Conservation (phyloP, 805 yeast species). For the Candida sithepensis region DNA sequence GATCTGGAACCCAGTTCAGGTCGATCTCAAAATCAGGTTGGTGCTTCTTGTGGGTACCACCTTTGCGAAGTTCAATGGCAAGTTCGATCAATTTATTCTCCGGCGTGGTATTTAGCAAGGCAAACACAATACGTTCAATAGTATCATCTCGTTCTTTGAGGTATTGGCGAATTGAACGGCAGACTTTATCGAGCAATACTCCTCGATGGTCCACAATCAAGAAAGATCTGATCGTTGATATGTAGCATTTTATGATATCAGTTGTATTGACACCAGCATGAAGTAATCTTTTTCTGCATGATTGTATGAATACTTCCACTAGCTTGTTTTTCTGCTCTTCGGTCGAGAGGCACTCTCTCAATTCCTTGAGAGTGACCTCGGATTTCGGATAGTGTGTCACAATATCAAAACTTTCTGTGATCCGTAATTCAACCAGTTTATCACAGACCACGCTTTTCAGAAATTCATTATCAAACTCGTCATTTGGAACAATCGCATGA, state of each 20-base stretch:
- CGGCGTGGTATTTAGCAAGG: slow-evolving; percentile 50
- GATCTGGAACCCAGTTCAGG: slow-evolving; percentile 77
- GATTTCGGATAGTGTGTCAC: slow-evolving; percentile 53
- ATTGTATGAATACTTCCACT: slow-evolving; percentile 45
- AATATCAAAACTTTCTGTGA: slow-evolving; percentile 55
- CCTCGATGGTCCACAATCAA: slow-evolving; percentile 82
- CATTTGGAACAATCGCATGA: slow-evolving; percentile 12
- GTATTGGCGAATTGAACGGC: slow-evolving; percentile 70
- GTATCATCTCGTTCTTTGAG: slow-evolving; percentile 74
- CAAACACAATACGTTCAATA: slow-evolving; percentile 63
- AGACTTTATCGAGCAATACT: slow-evolving; percentile 72
- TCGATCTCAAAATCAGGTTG: slow-evolving; percentile 41
- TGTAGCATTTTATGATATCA: slow-evolving; percentile 65
- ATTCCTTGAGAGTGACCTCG: slow-evolving; percentile 50
- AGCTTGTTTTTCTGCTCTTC: slow-evolving; percentile 47
- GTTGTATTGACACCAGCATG: slow-evolving; percentile 82
- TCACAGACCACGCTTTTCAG: slow-evolving; percentile 19
- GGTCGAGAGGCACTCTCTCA: slow-evolving; percentile 47
- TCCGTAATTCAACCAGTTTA: slow-evolving; percentile 41
- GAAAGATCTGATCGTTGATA: slow-evolving; percentile 68
- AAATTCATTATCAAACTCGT: slow-evolving; percentile 12
- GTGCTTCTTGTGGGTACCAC: slow-evolving; percentile 23
- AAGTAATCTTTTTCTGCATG: slow-evolving; percentile 46
- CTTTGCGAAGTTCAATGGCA: slow-evolving; percentile 46
- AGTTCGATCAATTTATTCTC: slow-evolving; percentile 48